These are phyloP conservation scores for Aspergillus transmontanensis DNA, from an alignment of 2,329 filamentous ascomycete genomes.

Conservation along the genomic window DNA sequence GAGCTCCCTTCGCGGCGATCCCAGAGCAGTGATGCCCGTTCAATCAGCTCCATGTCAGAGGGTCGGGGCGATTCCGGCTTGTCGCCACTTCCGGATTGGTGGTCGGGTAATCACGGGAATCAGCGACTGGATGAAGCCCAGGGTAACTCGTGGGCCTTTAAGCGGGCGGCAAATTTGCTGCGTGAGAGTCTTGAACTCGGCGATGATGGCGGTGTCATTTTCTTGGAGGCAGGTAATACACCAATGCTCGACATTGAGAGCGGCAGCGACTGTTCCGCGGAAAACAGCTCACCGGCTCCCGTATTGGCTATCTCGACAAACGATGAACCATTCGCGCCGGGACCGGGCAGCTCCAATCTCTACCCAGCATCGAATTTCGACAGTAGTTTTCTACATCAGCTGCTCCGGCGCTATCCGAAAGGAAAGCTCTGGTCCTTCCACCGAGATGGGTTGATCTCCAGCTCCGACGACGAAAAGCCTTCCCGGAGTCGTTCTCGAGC, in stretches of 20 bases:
- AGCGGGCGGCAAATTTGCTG: constrained; percentile 52
- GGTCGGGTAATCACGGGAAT: constrained; percentile 30
- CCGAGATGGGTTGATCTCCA: constrained; percentile 44
- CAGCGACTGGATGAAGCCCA: constrained; percentile 33
- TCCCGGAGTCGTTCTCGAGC: constrained; percentile 13
- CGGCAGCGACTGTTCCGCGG: constrained; percentile 33
- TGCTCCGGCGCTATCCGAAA: constrained; percentile 49
- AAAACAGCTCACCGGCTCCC: constrained; percentile 31
- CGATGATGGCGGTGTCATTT: constrained; percentile 51
- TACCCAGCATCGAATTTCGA: constrained; percentile 36
- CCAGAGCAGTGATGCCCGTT: constrained; percentile 30
- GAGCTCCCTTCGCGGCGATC: constrained; percentile 29
- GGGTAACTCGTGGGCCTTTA: constrained; percentile 48
- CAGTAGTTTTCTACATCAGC: constrained; percentile 33
- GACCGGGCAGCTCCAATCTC: constrained; percentile 28
- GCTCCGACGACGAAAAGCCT: constrained; percentile 47
- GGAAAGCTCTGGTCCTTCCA: constrained; percentile 54
- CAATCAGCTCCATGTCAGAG: constrained; percentile 30
- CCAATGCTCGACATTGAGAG: constrained; percentile 31
- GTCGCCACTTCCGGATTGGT: constrained; percentile 37
- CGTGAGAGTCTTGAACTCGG: constrained; percentile 50
- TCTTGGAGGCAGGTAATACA: constrained; percentile 35
- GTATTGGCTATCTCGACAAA: constrained; percentile 39
- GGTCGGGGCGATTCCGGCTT: constrained; percentile 30
- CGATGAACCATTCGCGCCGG: constrained; percentile 39